Conservation (phyloP, 371 early-diverging fungal genomes). For the Parasitella parasitica region DNA sequence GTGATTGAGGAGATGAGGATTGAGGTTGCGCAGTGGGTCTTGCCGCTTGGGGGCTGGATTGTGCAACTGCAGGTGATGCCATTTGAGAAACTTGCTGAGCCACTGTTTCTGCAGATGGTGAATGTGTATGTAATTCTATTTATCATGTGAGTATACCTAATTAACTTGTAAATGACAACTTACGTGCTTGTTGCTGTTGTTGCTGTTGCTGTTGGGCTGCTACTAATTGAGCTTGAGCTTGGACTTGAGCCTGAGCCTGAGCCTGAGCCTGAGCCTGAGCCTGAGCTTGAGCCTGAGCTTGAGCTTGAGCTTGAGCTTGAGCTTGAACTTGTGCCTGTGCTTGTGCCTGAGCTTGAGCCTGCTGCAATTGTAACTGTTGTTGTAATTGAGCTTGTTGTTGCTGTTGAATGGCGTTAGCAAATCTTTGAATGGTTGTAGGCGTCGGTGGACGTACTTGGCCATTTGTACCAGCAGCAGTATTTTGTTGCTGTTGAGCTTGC, state of each 20-base stretch:
- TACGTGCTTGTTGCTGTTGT: conserved; percentile 16
- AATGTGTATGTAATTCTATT: background rate
- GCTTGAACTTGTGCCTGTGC: conserved; percentile 16
- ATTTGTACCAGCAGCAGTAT: conserved; percentile 14
- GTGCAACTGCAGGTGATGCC: conserved; percentile 11
- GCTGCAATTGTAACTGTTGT: conserved; percentile 15
- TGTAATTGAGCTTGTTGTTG: conserved; percentile 2
- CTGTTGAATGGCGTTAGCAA: conserved; percentile 21
- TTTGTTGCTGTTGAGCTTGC: conserved; percentile 21
- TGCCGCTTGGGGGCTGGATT: conserved; percentile 11
- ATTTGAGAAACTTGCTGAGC: conserved; percentile 20
- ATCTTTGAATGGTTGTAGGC: conserved; percentile 28
- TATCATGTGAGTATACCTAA: no score
- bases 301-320: conserved; percentile 3
- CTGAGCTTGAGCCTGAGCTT: conserved; percentile 11
- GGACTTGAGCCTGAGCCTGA: conserved; percentile 3
- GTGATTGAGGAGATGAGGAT: conserved; percentile 23
- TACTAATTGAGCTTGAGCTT: conserved; percentile 7
- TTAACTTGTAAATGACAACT: no score
- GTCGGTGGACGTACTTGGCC: conserved; percentile 22
- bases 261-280: conserved; percentile 4
- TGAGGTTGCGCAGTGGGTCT: conserved; percentile 18
- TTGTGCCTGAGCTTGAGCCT: conserved; percentile 6
- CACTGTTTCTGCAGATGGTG: conserved; percentile 8
- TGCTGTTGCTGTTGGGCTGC: conserved; percentile 11